Conservation (phyloP, 129 eudicot genomes). For the Flaveria sonorensis region DNA sequence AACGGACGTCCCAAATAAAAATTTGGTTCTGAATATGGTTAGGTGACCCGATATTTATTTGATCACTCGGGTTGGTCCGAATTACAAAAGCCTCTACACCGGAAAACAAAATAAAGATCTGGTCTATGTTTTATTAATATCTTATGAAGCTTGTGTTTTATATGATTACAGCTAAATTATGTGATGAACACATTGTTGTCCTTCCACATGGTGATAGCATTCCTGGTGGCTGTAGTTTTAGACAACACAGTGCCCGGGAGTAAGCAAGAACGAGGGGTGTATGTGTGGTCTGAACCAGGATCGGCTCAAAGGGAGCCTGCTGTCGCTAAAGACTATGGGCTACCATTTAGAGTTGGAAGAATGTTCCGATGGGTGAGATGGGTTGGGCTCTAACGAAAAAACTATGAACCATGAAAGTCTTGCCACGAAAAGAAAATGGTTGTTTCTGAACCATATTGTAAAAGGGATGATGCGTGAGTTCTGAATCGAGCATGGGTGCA, state of each 20-base stretch:
- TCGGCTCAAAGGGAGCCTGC: conserved; percentile 88
- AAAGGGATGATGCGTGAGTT: background rate
- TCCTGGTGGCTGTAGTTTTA: conserved; percentile 71
- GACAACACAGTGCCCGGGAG: conserved; percentile 98
- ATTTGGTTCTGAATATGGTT: too few species aligned
- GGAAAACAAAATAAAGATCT: background rate
- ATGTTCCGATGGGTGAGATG: conserved; percentile 95
- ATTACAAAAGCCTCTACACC: too few species aligned
- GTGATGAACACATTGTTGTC: conserved; percentile 77
- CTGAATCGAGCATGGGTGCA: background rate
- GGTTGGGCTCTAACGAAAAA: conserved; percentile 63
- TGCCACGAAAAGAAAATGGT: background rate
- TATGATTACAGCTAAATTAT: conserved; percentile 69
- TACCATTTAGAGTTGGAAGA: conserved; percentile 84
- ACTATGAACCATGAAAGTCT: conserved; percentile 21
- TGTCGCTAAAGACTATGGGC: conserved; percentile 75
- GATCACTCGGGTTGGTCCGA: too few species aligned
- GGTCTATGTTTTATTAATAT: background rate
- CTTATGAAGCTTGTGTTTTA: background rate
- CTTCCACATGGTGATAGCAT: conserved; percentile 93
- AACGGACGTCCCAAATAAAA: too few species aligned
- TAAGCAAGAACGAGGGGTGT: conserved; percentile 91
- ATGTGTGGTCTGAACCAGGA: conserved; percentile 84
- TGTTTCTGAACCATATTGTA: background rate
- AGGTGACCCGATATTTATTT: too few species aligned